phyloP scores from a whole-genome alignment of 306 rosid genomes.

The Sesbania bispinosa region DNA sequence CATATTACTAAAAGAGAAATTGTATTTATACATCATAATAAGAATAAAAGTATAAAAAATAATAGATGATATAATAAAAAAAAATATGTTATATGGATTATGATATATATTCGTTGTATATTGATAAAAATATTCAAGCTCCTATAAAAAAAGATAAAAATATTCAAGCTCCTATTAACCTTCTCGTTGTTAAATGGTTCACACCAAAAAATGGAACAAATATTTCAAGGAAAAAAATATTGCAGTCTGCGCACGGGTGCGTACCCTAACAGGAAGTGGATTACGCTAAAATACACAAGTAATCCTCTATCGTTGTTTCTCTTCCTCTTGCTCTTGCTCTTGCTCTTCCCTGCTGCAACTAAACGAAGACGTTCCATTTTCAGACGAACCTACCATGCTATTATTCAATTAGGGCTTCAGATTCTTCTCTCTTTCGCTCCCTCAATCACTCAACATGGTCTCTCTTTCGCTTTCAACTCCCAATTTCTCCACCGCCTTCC shows the following conservation, averaged over 20 bases:
- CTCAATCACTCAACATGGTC: slow-evolving; percentile 40
- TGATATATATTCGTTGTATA: too few species aligned
- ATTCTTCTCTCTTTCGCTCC: background rate
- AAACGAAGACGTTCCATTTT: background rate
- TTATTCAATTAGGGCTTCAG: slow-evolving; percentile 46
- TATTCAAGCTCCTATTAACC: too few species aligned
- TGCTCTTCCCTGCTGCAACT: slow-evolving; percentile 1
- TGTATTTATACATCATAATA: too few species aligned
- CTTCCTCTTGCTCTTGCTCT: background rate
- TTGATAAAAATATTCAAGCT: too few species aligned
- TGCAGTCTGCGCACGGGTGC: background rate
- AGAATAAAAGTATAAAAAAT: too few species aligned
- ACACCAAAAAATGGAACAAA: too few species aligned
- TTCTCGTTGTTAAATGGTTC: too few species aligned
- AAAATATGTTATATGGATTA: too few species aligned
- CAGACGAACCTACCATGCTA: slow-evolving; percentile 24
- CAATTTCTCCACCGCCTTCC: slow-evolving; percentile 44
- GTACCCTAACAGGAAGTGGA: background rate
- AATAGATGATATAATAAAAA: too few species aligned
- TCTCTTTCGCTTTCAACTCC: slow-evolving; percentile 53
- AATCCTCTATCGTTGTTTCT: background rate
- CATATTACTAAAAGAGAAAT: too few species aligned
- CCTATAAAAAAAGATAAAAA: too few species aligned
- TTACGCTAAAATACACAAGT: slow-evolving; percentile 12
- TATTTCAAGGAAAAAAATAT: too few species aligned